Conservation (phyloP, 2,329 filamentous ascomycete species). For the Colletotrichum somersetense region DNA sequence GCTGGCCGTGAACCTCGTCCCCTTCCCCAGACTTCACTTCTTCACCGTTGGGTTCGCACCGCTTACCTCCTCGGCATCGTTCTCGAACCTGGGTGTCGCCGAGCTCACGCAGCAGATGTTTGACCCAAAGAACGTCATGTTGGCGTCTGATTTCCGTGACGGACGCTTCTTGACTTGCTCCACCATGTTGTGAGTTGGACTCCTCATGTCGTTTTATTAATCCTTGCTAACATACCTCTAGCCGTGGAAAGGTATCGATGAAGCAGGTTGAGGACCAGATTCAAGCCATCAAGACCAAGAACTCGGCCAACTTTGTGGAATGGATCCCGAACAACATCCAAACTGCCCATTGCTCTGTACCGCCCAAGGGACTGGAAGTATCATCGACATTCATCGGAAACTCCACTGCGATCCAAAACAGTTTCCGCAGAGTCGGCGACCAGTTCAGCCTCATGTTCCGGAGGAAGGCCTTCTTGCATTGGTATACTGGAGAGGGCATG, state of each 20-base stretch:
- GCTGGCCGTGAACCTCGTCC: slow-evolving; percentile 99
- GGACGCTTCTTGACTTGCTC: slow-evolving; percentile 99
- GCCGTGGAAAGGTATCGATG: slow-evolving; percentile 99
- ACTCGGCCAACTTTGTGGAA: slow-evolving; percentile 98
- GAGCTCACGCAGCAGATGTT: slow-evolving; percentile 99
- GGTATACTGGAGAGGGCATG: slow-evolving; percentile 99
- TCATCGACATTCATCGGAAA: slow-evolving; percentile 99
- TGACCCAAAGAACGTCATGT: slow-evolving; percentile 99
- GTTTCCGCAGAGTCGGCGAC: slow-evolving; percentile 99
- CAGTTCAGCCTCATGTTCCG: slow-evolving; percentile 99
- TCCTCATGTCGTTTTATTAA: background rate
- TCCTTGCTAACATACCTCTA: slow-evolving; percentile 47
- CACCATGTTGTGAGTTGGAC: slow-evolving; percentile 84
- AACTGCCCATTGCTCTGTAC: slow-evolving; percentile 98
- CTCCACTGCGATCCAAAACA: slow-evolving; percentile 99
- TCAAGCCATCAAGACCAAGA: slow-evolving; percentile 99
- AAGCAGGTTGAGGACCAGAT: slow-evolving; percentile 99
- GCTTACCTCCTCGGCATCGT: slow-evolving; percentile 83
- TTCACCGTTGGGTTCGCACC: slow-evolving; percentile 99
- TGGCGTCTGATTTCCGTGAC: slow-evolving; percentile 99
- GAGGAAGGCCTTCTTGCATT: slow-evolving; percentile 99
- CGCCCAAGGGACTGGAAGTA: slow-evolving; percentile 97
- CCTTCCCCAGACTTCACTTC: slow-evolving; percentile 99
- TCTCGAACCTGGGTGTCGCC: slow-evolving; percentile 96
- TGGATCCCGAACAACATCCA: slow-evolving; percentile 99